Evolutionary conservation across 1,284 basidiomycete species (phyloP), one percentile per base, ranked within the genome.

Genomic region (Leccinum glutinopallens): DNA sequence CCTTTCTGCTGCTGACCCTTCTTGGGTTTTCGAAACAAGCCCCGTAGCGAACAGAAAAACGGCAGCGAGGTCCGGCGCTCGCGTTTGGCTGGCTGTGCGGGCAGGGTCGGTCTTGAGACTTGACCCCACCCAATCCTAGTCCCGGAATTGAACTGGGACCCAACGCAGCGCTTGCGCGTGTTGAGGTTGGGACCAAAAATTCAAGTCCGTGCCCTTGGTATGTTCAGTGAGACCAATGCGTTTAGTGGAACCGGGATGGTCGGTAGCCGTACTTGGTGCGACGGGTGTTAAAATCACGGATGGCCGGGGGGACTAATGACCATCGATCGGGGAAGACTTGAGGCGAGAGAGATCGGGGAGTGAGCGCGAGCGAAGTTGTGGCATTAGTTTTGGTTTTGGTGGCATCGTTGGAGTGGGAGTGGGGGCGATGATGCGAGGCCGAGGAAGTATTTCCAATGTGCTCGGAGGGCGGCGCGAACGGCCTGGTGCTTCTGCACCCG

Each of bases 391-490:
- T 39, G 39, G 39, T 41, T 37, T 37, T 13, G 35, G 43, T 8
- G 49, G 12, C 22, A 5, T 22, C 12, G 22, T 22, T 51, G 19
- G 49, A 49, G 9, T 22, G 12, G 2, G 0, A 19, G 49, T 29
- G 29, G 5, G 29, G 29, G 5, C 6, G 19, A 46, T 19, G 43
- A 46, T 19, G 43, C 0, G 19, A n/a, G 49, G 49, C 19, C 19
- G 19, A 51, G 49, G 49, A 12, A 10, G 12, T 13, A 13, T 13
- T 13, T 49, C 19, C 6, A 49, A n/a, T n/a, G 43, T 19, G 43
- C n/a, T 46, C n/a, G 43, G 43, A 46, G 43, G 43, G n/a, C 74
- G 79, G 66, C 19, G 87, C 85, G 46, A 49, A 51, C 12, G 29
- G 7, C 46, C 19, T 51, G 19, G 19, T 51, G 19, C 19, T 51